Evolutionary conservation across 371 early-diverging fungal genomes (phyloP).

Genomic region (Mucor piriformis): DNA sequence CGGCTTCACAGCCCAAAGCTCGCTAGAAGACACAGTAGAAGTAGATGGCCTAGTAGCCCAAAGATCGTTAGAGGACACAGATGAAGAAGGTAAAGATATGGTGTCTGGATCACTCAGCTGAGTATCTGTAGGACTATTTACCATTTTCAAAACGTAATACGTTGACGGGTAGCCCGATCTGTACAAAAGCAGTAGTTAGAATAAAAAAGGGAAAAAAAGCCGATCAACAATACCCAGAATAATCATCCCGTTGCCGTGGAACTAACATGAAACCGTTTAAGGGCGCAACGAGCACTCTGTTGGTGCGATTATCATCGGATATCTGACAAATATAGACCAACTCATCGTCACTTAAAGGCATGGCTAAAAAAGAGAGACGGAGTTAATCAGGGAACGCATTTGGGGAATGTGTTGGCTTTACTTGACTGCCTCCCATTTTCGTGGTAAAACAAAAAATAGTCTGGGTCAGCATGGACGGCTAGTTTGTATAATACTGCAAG

Average conservation of each 20-base stretch:
- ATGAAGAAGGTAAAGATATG: constrained; percentile 1
- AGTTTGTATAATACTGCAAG: constrained; percentile 22
- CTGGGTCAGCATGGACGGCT: constrained; percentile 20
- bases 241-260: constrained; percentile 1
- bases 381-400: not conserved
- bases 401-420: constrained; percentile 3
- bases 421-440: constrained; percentile 34
- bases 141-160: constrained; percentile 6
- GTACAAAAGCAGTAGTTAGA: no score
- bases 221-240: constrained; percentile 4
- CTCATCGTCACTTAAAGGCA: constrained; percentile 28
- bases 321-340: constrained; percentile 27
- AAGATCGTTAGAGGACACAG: not conserved
- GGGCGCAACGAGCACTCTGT: constrained; percentile 28
- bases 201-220: no score
- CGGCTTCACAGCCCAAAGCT: no score
- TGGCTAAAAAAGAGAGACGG: constrained; percentile 10
- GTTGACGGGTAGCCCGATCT: not conserved
- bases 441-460: constrained; percentile 30
- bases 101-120: constrained; percentile 23
- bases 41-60: not conserved
- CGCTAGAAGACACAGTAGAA: no score
- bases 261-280: constrained; percentile 15
- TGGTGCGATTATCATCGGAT: constrained; percentile 29
- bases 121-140: constrained; percentile 15